A percentile compares a stretch with the other conserved stretches of the same genome.
Evolutionary conservation across 257 asterid species (phyloP).

Genomic region (Gentiana dahurica): DNA sequence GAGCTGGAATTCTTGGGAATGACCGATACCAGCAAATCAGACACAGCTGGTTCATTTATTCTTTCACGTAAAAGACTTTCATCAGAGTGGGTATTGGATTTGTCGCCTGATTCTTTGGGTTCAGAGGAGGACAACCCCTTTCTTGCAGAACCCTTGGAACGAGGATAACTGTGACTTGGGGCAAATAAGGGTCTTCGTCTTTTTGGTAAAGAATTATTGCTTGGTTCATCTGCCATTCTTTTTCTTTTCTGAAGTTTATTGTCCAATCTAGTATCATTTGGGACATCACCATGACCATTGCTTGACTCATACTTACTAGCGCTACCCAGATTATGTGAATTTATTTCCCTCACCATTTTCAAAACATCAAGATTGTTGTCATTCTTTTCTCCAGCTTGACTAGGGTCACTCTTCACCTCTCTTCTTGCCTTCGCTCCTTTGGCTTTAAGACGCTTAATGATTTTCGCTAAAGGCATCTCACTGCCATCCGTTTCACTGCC

Average conservation of each 20-base stretch:
- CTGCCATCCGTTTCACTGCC: slow-evolving; percentile 89
- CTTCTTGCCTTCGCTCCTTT: slow-evolving; percentile 72
- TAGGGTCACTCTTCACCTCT: slow-evolving; percentile 51
- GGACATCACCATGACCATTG: slow-evolving; percentile 53
- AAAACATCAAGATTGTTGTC: slow-evolving; percentile 65
- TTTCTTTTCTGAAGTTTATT: slow-evolving; percentile 52
- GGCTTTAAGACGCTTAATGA: slow-evolving; percentile 82
- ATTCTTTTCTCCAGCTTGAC: slow-evolving; percentile 28
- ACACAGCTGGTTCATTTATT: slow-evolving; percentile 38
- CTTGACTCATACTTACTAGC: slow-evolving; percentile 55
- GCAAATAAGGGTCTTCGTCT: slow-evolving; percentile 65
- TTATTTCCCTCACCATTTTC: slow-evolving; percentile 82
- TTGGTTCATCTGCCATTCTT: slow-evolving; percentile 32
- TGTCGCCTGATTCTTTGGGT: slow-evolving; percentile 41
- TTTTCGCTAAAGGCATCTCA: slow-evolving; percentile 89
- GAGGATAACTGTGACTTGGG: slow-evolving; percentile 38
- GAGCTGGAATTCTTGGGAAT: slow-evolving; percentile 35
- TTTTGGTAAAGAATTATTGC: slow-evolving; percentile 65
- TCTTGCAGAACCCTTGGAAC: slow-evolving; percentile 22
- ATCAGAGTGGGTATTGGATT: slow-evolving; percentile 42
- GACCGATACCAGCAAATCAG: slow-evolving; percentile 37
- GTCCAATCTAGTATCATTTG: slow-evolving; percentile 32
- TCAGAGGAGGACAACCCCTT: slow-evolving; percentile 22
- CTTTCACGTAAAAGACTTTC: slow-evolving; percentile 31
- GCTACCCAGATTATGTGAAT: slow-evolving; percentile 41